Evolutionary conservation across 192 early-diverging fungal genomes (phyloP).

Genomic region (Oehlia diaphana): DNA sequence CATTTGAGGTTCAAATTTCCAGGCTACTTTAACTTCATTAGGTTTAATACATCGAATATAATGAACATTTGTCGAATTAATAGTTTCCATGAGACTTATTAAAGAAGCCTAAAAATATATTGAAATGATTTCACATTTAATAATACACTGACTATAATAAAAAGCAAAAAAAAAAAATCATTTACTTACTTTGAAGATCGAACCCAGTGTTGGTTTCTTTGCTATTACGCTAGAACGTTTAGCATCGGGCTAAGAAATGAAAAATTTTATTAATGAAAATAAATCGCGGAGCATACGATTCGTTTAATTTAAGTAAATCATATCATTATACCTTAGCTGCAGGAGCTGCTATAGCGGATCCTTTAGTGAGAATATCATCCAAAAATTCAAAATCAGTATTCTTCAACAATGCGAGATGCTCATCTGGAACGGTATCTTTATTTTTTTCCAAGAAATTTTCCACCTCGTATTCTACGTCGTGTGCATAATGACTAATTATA

Average conservation of each 20-base stretch:
- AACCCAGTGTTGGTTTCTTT: constrained; percentile 91
- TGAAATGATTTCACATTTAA: neutral
- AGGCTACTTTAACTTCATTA: constrained; percentile 91
- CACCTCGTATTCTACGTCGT: constrained; percentile 90
- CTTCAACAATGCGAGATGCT: constrained; percentile 79
- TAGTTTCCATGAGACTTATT: constrained; percentile 93
- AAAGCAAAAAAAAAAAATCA: neutral
- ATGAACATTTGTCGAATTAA: constrained; percentile 88
- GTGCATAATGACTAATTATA: constrained; percentile 94
- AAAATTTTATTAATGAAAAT: neutral
- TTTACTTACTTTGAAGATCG: constrained; percentile 82
- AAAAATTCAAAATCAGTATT: constrained; percentile 79
- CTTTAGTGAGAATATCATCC: constrained; percentile 70
- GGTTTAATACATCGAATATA: constrained; percentile 99
- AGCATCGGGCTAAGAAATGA: constrained; percentile 27
- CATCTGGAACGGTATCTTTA: constrained; percentile 95
- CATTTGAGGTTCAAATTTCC: constrained; percentile 93
- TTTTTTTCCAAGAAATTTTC: constrained; percentile 99
- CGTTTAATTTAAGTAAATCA: neutral
- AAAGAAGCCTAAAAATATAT: constrained; percentile 59
- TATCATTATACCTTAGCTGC: constrained; percentile 40
- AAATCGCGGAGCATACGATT: neutral
- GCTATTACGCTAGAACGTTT: constrained; percentile 55
- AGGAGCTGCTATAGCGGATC: constrained; percentile 48
- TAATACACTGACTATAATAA: neutral